Percentiles rank a stretch among this genome's conserved stretches.
Evolutionary conservation across 1,284 basidiomycete species (phyloP).

Genomic region (Dichomitus squalens): DNA sequence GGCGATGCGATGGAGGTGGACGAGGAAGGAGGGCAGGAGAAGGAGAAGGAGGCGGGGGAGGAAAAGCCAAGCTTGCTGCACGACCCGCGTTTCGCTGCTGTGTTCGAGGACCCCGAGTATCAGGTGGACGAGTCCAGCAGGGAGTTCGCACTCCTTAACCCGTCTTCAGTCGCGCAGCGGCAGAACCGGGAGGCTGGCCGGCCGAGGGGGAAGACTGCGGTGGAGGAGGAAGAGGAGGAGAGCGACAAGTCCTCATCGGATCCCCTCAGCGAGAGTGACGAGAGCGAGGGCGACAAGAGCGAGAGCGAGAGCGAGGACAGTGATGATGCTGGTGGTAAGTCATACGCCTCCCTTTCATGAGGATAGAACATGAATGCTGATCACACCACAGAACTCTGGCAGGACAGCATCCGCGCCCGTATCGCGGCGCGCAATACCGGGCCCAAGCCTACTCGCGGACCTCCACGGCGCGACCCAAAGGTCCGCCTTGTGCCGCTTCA

Average conservation of each 20-base stretch:
- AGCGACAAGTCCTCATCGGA: conserved; percentile 81
- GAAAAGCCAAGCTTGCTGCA: conserved; percentile 63
- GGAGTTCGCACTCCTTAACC: conserved; percentile 92
- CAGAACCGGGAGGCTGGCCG: conserved; percentile 32
- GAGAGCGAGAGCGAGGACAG: conserved; percentile 46
- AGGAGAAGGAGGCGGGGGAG: conserved; percentile 31
- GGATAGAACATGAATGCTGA: neutral
- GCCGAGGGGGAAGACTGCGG: conserved; percentile 68
- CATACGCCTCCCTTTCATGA: conserved; percentile 18
- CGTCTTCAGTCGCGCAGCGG: conserved; percentile 69
- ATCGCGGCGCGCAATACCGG: conserved; percentile 26
- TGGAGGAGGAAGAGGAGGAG: conserved; percentile 89
- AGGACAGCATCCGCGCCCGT: conserved; percentile 32
- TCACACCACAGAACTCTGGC: conserved; percentile 27
- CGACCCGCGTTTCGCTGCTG: conserved; percentile 88
- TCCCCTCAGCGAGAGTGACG: conserved; percentile 51
- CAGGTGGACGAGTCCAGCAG: conserved; percentile 87
- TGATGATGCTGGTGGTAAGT: conserved; percentile 56
- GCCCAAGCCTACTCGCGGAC: conserved; percentile 13
- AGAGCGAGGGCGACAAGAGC: conserved; percentile 36
- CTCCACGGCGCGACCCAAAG: conserved; percentile 42
- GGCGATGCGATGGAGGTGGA: conserved; percentile 47
- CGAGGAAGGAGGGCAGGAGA: conserved; percentile 34
- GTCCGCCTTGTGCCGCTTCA: conserved; percentile 66
- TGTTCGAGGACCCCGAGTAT: conserved; percentile 96